Evolutionary conservation across 2,329 filamentous ascomycete species (phyloP).

Genomic region (Cercospora zeina): DNA sequence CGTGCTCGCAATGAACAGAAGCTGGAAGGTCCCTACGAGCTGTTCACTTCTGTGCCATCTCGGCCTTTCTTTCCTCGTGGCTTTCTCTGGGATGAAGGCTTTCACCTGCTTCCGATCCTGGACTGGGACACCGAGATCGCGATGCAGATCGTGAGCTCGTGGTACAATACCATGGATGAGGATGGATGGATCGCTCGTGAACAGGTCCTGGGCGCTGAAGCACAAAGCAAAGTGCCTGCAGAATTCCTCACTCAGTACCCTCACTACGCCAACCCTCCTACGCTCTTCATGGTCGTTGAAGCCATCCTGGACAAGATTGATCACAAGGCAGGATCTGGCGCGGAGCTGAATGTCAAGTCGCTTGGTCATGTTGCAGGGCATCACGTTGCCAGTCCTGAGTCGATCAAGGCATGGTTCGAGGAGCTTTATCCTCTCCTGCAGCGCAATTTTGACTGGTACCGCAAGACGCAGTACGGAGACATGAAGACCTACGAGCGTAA

Average conservation of each 20-base stretch:
- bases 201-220: conserved; percentile 89
- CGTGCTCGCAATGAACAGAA: conserved; percentile 66
- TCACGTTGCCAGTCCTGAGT: conserved; percentile 65
- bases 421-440: conserved; percentile 83
- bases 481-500: conserved; percentile 83
- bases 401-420: conserved; percentile 69
- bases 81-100: conserved; percentile 98
- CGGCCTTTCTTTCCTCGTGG: conserved; percentile 94
- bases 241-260: conserved; percentile 97
- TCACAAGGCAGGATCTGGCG: conserved; percentile 39
- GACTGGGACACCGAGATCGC: conserved; percentile 94
- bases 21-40: conserved; percentile 77
- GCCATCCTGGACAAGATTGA: conserved; percentile 78
- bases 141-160: conserved; percentile 84
- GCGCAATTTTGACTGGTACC: conserved; percentile 93
- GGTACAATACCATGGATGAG: conserved; percentile 94
- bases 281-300: conserved; percentile 85
- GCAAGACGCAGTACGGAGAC: conserved; percentile 84
- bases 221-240: conserved; percentile 86
- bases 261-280: conserved; percentile 95
- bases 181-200: conserved; percentile 97
- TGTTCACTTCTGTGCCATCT: conserved; percentile 90
- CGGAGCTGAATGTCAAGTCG: conserved; percentile 36
- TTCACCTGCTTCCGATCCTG: conserved; percentile 84
- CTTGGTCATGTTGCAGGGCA: conserved; percentile 45